These are phyloP conservation scores for Chalciporus pseudorubinellus DNA, from an alignment of 768 basidiomycete genomes.

Conservation along the genomic window DNA sequence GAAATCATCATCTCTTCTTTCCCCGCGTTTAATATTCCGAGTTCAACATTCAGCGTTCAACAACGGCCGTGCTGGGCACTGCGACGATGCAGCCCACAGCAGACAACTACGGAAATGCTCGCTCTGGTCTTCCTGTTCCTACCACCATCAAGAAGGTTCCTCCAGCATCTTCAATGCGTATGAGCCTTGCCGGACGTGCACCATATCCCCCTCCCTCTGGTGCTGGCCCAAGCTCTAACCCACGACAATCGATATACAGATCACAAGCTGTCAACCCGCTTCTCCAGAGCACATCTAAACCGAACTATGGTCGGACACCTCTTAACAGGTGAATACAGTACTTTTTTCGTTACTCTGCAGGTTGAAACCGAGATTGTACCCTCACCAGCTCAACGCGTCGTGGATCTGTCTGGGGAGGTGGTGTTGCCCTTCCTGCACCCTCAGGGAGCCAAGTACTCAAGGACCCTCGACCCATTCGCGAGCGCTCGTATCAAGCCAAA, in stretches of 20 bases:
- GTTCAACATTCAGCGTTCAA: conserved; percentile 7
- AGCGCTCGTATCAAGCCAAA: conserved; percentile 66
- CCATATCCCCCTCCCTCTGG: conserved; percentile 41
- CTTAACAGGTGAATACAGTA: conserved; percentile 51
- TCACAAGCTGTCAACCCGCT: conserved; percentile 69
- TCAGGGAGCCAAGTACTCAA: conserved; percentile 58
- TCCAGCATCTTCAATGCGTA: conserved; percentile 44
- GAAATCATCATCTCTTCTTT: no score
- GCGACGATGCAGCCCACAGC: conserved; percentile 52
- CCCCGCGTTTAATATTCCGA: conserved; percentile 1
- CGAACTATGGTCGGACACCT: conserved; percentile 70
- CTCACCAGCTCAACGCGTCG: conserved; percentile 61
- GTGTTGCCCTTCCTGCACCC: conserved; percentile 41
- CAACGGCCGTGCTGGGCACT: conserved; percentile 17
- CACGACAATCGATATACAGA: conserved; percentile 66
- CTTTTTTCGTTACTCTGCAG: not conserved
- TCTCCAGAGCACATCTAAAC: conserved; percentile 66
- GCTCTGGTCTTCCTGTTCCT: conserved; percentile 73
- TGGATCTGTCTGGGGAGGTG: conserved; percentile 71
- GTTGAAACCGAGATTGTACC: not conserved
- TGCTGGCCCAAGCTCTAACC: conserved; percentile 45
- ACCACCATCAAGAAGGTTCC: conserved; percentile 71
- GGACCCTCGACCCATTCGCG: conserved; percentile 78
- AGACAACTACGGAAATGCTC: conserved; percentile 47
- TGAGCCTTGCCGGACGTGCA: conserved; percentile 69